Conservation (phyloP, 495 filamentous ascomycete genomes). For the Polyplosphaeria fusca region DNA sequence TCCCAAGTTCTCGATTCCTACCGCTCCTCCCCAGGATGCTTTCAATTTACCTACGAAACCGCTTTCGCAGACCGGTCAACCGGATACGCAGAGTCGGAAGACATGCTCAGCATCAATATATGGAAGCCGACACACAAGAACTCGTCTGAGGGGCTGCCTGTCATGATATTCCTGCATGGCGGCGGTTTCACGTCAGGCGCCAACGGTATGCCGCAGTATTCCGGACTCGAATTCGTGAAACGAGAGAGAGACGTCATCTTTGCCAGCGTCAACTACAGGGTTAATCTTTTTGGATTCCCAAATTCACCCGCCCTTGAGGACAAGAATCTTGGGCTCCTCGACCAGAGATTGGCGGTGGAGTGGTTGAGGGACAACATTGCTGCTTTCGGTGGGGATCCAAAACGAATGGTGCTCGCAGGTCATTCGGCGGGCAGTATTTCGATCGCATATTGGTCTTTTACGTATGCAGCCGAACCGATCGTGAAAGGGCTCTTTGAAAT, state of each 20-base stretch:
- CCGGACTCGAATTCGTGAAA: neutral
- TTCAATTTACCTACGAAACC: neutral
- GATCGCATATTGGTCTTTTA: slow-evolving; percentile 1
- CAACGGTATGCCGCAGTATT: neutral
- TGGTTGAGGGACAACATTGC: slow-evolving; percentile 10
- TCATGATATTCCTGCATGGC: neutral
- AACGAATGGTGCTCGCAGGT: slow-evolving; percentile 25
- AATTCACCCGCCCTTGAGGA: slow-evolving; percentile 25
- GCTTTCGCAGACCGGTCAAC: neutral
- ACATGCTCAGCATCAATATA: neutral
- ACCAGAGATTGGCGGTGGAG: slow-evolving; percentile 10
- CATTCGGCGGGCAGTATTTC: slow-evolving; percentile 1
- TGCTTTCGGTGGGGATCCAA: slow-evolving; percentile 10
- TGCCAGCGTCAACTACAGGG: slow-evolving; percentile 8
- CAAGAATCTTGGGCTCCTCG: slow-evolving; percentile 22
- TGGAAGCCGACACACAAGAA: neutral
- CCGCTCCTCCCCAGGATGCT: neutral
- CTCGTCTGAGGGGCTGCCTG: neutral
- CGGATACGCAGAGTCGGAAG: neutral
- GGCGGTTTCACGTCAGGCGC: neutral
- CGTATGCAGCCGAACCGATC: slow-evolving; percentile 10
- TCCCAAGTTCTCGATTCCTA: neutral
- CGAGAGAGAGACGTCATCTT: slow-evolving; percentile 5
- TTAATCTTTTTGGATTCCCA: slow-evolving; percentile 19
- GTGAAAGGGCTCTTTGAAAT: slow-evolving; percentile 2